These are phyloP conservation scores for Galium porrigens DNA, from an alignment of 305 asterid species.

Conservation along the genomic window DNA sequence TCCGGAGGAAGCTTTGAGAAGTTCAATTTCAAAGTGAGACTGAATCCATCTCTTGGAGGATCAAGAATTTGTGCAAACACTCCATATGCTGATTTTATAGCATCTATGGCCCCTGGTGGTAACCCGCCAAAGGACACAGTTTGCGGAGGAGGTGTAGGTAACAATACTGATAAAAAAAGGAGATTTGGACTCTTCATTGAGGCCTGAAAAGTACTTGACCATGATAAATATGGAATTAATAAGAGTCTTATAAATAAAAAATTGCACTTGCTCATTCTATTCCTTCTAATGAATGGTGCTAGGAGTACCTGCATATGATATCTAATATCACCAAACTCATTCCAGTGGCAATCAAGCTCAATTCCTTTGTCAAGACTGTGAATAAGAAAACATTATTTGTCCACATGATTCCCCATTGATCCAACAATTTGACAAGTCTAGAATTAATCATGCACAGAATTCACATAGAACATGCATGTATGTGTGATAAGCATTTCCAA, in stretches of 20 bases:
- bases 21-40: constrained; percentile 78
- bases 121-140: constrained; percentile 66
- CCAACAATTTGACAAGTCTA: background rate
- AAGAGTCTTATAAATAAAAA: constrained; percentile 6
- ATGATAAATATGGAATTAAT: constrained; percentile 7
- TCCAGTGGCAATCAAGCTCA: constrained; percentile 78
- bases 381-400: constrained; percentile 9
- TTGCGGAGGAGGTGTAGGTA: constrained; percentile 82
- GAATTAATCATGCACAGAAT: constrained; percentile 7
- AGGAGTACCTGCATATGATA: constrained; percentile 68
- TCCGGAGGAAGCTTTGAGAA: constrained; percentile 80
- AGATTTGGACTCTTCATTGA: constrained; percentile 67
- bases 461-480: background rate
- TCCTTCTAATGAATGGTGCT: background rate
- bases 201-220: constrained; percentile 36
- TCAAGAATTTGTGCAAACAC: constrained; percentile 72
- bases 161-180: constrained; percentile 50
- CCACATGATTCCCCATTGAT: background rate
- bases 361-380: constrained; percentile 81
- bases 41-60: constrained; percentile 92
- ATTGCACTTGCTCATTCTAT: background rate
- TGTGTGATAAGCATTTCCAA: background rate
- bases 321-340: constrained; percentile 76
- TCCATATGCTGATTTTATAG: constrained; percentile 76
- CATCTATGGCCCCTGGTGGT: constrained; percentile 84